Conservation (phyloP, 306 rosid species). For the Trichosanthes truncata region DNA sequence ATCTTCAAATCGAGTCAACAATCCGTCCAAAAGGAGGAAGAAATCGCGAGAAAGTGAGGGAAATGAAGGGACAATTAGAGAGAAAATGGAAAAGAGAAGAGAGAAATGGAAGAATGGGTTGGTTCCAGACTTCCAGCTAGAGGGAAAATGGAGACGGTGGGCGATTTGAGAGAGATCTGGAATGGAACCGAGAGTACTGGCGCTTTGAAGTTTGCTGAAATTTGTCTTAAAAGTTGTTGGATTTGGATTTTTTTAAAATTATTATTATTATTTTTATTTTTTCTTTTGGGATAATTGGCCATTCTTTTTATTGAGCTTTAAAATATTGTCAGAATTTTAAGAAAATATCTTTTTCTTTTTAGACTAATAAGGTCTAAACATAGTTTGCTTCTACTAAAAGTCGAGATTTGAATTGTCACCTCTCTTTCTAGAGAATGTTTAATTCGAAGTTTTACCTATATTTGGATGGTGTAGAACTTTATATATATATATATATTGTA, state of each 20-base stretch:
- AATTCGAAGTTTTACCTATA: too few relatives aligned
- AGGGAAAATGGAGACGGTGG: neutral
- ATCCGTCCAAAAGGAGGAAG: neutral
- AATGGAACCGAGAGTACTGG: neutral
- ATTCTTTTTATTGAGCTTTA: too few relatives aligned
- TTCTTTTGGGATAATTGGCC: neutral
- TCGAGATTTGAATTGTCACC: too few relatives aligned
- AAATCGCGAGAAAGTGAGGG: neutral
- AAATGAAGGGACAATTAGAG: neutral
- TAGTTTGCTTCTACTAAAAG: too few relatives aligned
- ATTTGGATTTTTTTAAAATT: neutral
- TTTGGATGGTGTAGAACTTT: too few relatives aligned
- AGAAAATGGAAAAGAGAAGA: neutral
- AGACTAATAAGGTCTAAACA: too few relatives aligned
- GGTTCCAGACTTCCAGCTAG: neutral
- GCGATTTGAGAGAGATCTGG: neutral
- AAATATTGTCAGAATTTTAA: too few relatives aligned
- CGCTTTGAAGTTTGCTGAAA: neutral
- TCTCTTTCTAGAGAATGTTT: too few relatives aligned
- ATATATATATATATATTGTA: too few relatives aligned
- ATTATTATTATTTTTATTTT: too few relatives aligned
- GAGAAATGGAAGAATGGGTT: neutral
- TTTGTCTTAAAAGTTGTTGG: neutral
- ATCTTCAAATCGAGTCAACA: constrained; percentile 7
- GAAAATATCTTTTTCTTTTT: too few relatives aligned